Percentiles rank a stretch among this genome's conserved stretches.
Conservation (phyloP, 73 alveolate genomes). For the Durusdinium trenchii region DNA sequence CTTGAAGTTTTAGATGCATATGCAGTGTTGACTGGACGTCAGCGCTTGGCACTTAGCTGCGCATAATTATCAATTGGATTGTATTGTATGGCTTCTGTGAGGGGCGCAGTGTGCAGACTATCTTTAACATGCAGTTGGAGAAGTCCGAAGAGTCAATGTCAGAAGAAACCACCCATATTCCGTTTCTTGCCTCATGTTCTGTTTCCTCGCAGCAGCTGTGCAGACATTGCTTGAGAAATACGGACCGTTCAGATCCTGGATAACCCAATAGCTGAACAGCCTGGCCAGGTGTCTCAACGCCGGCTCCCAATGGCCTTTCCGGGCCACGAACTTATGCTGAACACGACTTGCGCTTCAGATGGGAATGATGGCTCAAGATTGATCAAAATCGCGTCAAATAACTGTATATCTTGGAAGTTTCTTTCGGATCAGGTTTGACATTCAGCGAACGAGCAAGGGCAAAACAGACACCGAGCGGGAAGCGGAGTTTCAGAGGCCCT, state of each 20-base stretch:
- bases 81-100: not conserved
- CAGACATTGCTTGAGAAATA: not conserved
- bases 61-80: not conserved
- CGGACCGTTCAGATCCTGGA: too few species aligned
- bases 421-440: slow-evolving; percentile 11
- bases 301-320: too few species aligned
- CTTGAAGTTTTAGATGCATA: slow-evolving; percentile 64
- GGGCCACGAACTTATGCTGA: too few species aligned
- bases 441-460: not conserved
- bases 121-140: not conserved
- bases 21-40: slow-evolving; percentile 69
- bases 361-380: not conserved
- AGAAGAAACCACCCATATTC: too few species aligned
- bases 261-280: too few species aligned
- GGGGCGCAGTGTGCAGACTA: not conserved
- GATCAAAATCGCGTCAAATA: not conserved
- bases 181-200: not conserved
- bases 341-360: too few species aligned
- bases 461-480: slow-evolving; percentile 12
- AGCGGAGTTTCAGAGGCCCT: slow-evolving; percentile 34
- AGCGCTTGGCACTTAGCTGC: not conserved
- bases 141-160: too few species aligned
- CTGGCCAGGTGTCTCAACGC: too few species aligned
- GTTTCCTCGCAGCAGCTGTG: slow-evolving; percentile 26
- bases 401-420: not conserved